Conservation (phyloP, 176 grass and related monocot genomes). For the Oryza australiensis region DNA sequence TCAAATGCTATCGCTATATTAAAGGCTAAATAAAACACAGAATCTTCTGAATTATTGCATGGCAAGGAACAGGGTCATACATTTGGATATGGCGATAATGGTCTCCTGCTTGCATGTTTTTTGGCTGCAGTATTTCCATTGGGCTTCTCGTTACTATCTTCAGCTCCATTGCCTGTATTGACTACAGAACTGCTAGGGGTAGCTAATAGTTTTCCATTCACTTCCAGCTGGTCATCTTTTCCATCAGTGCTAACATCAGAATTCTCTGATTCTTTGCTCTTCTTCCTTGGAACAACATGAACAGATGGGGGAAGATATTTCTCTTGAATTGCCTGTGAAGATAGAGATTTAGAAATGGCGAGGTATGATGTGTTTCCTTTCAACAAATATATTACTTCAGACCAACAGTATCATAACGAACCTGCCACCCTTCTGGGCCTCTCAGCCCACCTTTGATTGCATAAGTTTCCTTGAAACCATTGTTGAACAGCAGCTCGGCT, state of each 20-base stretch:
- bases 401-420: conserved; percentile 23
- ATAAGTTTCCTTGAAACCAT: conserved; percentile 92
- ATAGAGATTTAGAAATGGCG: neutral
- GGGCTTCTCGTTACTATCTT: conserved; percentile 30
- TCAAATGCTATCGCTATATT: neutral
- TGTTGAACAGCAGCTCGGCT: conserved; percentile 79
- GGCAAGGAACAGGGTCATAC: conserved; percentile 38
- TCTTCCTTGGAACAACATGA: conserved; percentile 65
- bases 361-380: neutral
- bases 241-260: conserved; percentile 39
- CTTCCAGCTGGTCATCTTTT: conserved; percentile 31
- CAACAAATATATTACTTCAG: neutral
- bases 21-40: neutral
- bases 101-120: conserved; percentile 31
- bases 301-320: conserved; percentile 73
- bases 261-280: conserved; percentile 17
- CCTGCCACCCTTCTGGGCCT: conserved; percentile 96
- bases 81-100: conserved; percentile 65
- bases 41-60: neutral
- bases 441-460: conserved; percentile 81
- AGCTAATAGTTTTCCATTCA: conserved; percentile 32
- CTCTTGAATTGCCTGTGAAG: conserved; percentile 75
- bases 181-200: conserved; percentile 30
- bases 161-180: neutral
- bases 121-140: conserved; percentile 29